Base-by-base conservation (phyloP, 495 filamentous ascomycete species). In the Achaetomiella virescens region DNA sequence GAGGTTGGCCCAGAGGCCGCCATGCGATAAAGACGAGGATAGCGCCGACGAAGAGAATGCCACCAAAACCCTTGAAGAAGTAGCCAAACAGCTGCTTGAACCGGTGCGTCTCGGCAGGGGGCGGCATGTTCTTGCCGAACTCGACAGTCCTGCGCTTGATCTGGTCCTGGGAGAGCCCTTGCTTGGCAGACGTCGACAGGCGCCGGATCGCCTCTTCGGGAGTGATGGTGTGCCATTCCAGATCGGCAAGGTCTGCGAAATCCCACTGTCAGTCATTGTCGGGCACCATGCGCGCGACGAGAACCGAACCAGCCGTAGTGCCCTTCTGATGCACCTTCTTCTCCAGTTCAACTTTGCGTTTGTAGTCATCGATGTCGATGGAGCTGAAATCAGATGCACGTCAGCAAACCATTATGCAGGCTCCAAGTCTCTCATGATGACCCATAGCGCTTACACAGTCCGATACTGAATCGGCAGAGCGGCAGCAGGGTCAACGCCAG, bases 1-100 rank as follows among this genome's bases (percentile, higher is more conserved):
- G 86, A 1, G 85, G 86, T 11, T 86, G 47, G 0, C 85, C 84
- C 0, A 88, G 79, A 6, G 86, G 86, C 43, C 82, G 84, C 84
- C 84, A 89, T 7, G 81, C 75, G 40, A 88, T 63, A 60, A 87
- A 85, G 47, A 88, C 81, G 6, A 90, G 74, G 24, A 87, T 76
- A 22, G 75, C 70, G 14, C 83, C 84, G 29, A 81, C 64, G 6
- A 86, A 71, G 6, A 89, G 77, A 25, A 89, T 37, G 3, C 80
- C 75, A 3, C 86, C 83, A 59, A 88, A 88, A 20, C 86, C 86
- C 48, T 81, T 82, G 64, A 88, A 89, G 64, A 88, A 78, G 64
- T 90, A 89, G 20, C 77, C 77, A 7, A 88, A 72, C 21, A 80
- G 77, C 58, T 82, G 80, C 40, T 72, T 71, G 48, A 83, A 55